Evolutionary conservation across 2,329 filamentous ascomycete species (phyloP).

Genomic region (Neonectria hederae): DNA sequence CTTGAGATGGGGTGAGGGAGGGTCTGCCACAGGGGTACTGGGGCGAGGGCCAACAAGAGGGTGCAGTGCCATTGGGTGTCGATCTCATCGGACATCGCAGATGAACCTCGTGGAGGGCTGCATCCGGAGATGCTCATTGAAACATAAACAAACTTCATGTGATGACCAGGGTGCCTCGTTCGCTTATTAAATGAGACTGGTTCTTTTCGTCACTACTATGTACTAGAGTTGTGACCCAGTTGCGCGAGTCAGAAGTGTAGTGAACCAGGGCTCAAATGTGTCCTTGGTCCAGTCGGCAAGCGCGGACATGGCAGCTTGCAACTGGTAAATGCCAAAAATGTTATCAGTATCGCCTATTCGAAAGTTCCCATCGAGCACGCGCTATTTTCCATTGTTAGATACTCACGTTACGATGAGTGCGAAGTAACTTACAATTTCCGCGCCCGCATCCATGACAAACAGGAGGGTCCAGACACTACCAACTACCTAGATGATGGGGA

Average conservation of each 20-base stretch:
- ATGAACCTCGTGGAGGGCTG: too few species aligned
- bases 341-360: conserved; percentile 14
- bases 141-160: too few species aligned
- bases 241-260: neutral
- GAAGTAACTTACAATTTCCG: conserved; percentile 17
- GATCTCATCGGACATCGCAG: too few species aligned
- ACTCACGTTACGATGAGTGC: neutral
- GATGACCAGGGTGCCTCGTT: too few species aligned
- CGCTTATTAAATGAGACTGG: too few species aligned
- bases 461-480: conserved; percentile 18
- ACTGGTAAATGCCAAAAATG: conserved; percentile 16
- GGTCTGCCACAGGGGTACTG: too few species aligned
- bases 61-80: too few species aligned
- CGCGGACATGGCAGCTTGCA: conserved; percentile 6
- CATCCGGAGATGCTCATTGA: too few species aligned
- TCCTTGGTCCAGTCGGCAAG: neutral
- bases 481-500: conserved; percentile 21
- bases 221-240: neutral
- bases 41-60: too few species aligned
- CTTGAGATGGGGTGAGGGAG: too few species aligned
- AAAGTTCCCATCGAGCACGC: conserved; percentile 12
- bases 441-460: conserved; percentile 19
- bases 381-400: conserved; percentile 1
- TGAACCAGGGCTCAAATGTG: conserved; percentile 11
- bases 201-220: too few species aligned